A percentile compares a stretch with the other conserved stretches of the same genome.
phyloP scores from a whole-genome alignment of 1,139 yeast genomes.

The Magnusiomyces ingens region DNA sequence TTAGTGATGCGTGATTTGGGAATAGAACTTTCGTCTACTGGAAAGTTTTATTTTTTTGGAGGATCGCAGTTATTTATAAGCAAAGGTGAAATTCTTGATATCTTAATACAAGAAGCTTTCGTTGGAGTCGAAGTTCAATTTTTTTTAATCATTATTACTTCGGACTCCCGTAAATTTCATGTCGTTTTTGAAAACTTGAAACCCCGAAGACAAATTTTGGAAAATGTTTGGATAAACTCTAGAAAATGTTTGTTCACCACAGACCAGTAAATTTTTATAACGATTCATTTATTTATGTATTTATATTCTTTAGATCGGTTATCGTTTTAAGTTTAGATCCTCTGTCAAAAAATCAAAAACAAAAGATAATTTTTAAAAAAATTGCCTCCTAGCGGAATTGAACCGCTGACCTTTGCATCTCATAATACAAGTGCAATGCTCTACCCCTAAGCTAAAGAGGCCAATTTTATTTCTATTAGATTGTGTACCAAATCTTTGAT shows the following conservation, averaged over 20 bases:
- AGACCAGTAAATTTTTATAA: not conserved
- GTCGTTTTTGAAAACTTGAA: slow-evolving; percentile 40
- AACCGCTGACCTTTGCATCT: too few relatives aligned
- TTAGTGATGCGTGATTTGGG: slow-evolving; percentile 30
- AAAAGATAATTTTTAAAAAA: too few relatives aligned
- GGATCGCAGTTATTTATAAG: slow-evolving; percentile 39
- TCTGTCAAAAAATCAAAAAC: too few relatives aligned
- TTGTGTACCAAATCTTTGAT: too few relatives aligned
- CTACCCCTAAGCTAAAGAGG: too few relatives aligned
- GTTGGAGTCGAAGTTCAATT: slow-evolving; percentile 49
- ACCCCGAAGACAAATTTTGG: slow-evolving; percentile 25
- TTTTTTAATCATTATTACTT: slow-evolving; percentile 46
- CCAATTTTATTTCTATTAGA: too few relatives aligned
- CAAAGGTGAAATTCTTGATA: slow-evolving; percentile 43
- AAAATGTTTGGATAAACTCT: slow-evolving; percentile 24
- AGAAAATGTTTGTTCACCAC: slow-evolving; percentile 20
- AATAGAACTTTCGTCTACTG: slow-evolving; percentile 26
- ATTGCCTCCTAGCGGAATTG: too few relatives aligned
- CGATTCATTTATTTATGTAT: too few relatives aligned
- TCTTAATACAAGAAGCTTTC: slow-evolving; percentile 56
- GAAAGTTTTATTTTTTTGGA: slow-evolving; percentile 20
- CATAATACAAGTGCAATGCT: too few relatives aligned
- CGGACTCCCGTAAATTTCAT: slow-evolving; percentile 30
- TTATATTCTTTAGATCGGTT: too few relatives aligned
- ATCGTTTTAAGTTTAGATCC: too few relatives aligned